phyloP scores from a whole-genome alignment of 495 filamentous ascomycete genomes.

The Penicillium nucicola region DNA sequence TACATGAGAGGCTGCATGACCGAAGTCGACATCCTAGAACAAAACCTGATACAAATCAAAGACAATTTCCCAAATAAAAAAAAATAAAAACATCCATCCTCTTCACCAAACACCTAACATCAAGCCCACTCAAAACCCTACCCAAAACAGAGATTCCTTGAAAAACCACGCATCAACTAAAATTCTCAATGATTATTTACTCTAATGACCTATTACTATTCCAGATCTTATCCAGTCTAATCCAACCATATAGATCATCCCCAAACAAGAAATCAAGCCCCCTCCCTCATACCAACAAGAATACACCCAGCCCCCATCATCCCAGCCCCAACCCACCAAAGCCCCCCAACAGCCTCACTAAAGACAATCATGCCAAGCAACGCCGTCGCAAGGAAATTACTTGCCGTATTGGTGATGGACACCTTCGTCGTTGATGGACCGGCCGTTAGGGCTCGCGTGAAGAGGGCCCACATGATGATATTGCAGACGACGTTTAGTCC shows the following conservation, averaged over 20 bases:
- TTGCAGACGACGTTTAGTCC: conserved; percentile 86
- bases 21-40: too few species aligned
- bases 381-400: conserved; percentile 91
- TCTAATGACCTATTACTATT: too few species aligned
- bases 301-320: conserved; percentile 88
- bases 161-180: background rate
- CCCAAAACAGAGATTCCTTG: too few species aligned
- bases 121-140: too few species aligned
- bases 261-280: conserved; percentile 22
- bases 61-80: too few species aligned
- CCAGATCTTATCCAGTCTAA: too few species aligned
- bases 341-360: conserved; percentile 62
- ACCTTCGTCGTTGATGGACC: conserved; percentile 85
- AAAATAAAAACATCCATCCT: too few species aligned
- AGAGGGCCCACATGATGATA: conserved; percentile 88
- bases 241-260: background rate
- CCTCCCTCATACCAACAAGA: conserved; percentile 80
- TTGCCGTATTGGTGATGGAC: conserved; percentile 85
- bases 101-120: too few species aligned
- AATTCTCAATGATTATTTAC: too few species aligned
- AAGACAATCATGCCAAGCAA: conserved; percentile 77
- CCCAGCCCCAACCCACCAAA: conserved; percentile 87
- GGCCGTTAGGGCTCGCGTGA: conserved; percentile 76
- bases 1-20: too few species aligned
- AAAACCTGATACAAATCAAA: too few species aligned